A percentile compares a stretch with the other conserved stretches of the same genome.
Conservation (phyloP, 345 rosid genomes). For the Syzygium aromaticum region DNA sequence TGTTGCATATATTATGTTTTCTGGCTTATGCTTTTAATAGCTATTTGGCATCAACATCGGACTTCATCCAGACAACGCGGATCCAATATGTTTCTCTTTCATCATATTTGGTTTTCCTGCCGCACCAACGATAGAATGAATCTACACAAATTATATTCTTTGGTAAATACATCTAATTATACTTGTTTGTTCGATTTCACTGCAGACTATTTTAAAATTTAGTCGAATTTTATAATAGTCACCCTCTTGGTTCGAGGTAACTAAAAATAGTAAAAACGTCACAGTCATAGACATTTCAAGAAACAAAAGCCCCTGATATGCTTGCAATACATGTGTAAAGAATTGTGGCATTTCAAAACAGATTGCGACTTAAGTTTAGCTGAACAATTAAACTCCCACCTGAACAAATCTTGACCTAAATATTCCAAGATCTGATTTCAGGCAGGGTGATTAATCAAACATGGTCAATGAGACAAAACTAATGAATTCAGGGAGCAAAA, state of each 20-base stretch:
- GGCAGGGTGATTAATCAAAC: background rate
- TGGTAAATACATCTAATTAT: background rate
- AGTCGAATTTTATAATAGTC: background rate
- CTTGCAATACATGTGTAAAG: background rate
- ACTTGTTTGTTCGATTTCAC: background rate
- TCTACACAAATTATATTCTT: background rate
- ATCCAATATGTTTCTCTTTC: background rate
- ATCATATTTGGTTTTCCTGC: background rate
- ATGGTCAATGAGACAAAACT: background rate
- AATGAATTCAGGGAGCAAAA: background rate
- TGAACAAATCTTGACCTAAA: background rate
- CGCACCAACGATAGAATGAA: background rate
- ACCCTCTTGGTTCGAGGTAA: background rate
- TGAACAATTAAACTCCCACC: background rate
- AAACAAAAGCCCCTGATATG: background rate
- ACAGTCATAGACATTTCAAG: background rate
- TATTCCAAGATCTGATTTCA: background rate
- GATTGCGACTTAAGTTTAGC: background rate
- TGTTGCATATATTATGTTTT: background rate
- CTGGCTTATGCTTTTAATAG: background rate
- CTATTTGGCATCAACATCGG: background rate
- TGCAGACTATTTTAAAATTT: background rate
- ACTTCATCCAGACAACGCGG: background rate
- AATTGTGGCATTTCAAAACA: background rate
- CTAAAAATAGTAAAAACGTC: background rate